phyloP scores from a whole-genome alignment of 345 rosid species.

The Camelina sativa region DNA sequence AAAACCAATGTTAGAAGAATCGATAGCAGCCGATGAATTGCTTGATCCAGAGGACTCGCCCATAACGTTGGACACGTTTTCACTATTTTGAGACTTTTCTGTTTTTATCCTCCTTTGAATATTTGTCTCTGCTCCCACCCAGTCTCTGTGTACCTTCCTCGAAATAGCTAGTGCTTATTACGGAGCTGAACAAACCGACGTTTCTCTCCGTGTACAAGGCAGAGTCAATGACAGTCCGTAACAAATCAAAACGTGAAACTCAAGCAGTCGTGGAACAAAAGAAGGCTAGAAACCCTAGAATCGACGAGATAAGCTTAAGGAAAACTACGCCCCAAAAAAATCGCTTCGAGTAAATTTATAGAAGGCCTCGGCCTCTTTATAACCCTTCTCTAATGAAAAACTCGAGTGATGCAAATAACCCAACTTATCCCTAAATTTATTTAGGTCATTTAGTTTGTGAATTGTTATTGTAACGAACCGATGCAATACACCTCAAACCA shows the following conservation, averaged over 20 bases:
- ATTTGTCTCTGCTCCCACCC: not conserved
- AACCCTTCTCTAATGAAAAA: too few relatives aligned
- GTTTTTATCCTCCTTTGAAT: not conserved
- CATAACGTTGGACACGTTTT: slow-evolving; percentile 10
- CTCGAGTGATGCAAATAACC: too few relatives aligned
- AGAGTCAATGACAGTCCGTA: too few relatives aligned
- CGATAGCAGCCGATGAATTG: slow-evolving; percentile 53
- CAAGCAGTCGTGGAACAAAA: too few relatives aligned
- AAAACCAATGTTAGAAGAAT: slow-evolving; percentile 74
- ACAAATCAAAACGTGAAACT: too few relatives aligned
- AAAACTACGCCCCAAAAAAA: not conserved
- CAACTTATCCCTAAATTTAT: too few relatives aligned
- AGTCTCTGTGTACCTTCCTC: not conserved
- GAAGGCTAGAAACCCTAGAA: not conserved
- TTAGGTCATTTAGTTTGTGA: too few relatives aligned
- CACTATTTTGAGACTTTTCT: not conserved
- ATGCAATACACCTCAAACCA: not conserved
- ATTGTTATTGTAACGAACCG: not conserved
- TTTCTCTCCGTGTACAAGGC: not conserved
- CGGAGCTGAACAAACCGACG: not conserved
- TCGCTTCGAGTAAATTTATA: too few relatives aligned
- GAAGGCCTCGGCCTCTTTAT: not conserved
- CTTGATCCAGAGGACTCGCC: slow-evolving; percentile 45
- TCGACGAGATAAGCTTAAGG: not conserved
- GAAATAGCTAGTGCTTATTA: not conserved